These are phyloP conservation scores for Paraphaeosphaeria minitans DNA, from an alignment of 2,329 filamentous ascomycete genomes.

Conservation along the genomic window DNA sequence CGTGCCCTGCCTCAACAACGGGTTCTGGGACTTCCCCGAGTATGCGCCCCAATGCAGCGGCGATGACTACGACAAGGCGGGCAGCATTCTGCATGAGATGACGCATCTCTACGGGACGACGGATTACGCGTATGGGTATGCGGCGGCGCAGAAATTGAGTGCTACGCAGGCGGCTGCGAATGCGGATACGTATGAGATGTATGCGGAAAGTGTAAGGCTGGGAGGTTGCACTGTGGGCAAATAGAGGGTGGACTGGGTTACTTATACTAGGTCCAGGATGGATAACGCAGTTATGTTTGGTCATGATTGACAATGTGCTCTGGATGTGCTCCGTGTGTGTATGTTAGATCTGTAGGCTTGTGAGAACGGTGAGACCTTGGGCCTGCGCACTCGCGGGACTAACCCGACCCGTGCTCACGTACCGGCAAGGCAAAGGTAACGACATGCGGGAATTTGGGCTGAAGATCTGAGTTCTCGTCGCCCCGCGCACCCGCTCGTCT, in stretches of 20 bases:
- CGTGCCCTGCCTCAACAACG: conserved; percentile 18
- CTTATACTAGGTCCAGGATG: background rate
- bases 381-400: no score
- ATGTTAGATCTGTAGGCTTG: background rate
- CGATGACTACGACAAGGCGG: conserved; percentile 19
- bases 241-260: background rate
- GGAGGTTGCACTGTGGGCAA: conserved; percentile 16
- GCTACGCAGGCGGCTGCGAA: conserved; percentile 13
- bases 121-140: conserved; percentile 12
- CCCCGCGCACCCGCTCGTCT: no score
- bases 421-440: no score
- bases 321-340: background rate
- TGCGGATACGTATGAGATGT: conserved; percentile 21
- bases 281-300: background rate
- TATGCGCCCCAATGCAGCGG: conserved; percentile 10
- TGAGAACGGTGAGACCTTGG: background rate
- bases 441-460: no score
- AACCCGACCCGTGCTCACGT: no score
- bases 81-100: conserved; percentile 15
- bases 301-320: no score
- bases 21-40: conserved; percentile 18
- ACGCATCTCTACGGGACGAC: conserved; percentile 16
- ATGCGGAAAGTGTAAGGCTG: conserved; percentile 17
- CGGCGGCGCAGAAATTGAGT: conserved; percentile 14
- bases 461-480: no score